A percentile compares a stretch with the other conserved stretches of the same genome.
Conservation (phyloP, 768 basidiomycete species). For the Steccherinum ochraceum region DNA sequence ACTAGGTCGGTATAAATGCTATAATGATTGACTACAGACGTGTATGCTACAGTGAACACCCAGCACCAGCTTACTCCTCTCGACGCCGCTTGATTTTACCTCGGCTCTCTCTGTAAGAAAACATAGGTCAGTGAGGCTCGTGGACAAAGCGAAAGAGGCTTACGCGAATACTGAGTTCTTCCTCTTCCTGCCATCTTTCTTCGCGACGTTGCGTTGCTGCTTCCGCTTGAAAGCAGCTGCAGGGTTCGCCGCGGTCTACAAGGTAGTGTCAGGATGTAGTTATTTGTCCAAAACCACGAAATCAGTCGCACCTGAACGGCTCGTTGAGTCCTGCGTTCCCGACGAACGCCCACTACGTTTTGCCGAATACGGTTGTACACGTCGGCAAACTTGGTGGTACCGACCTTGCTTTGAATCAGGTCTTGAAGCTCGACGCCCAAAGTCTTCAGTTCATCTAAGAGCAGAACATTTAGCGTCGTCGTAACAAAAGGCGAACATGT, state of each 20-base stretch:
- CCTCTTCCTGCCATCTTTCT: conserved; percentile 83
- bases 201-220: conserved; percentile 59
- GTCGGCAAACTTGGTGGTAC: conserved; percentile 74
- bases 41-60: not conserved
- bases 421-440: conserved; percentile 81
- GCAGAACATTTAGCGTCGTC: not conserved
- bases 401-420: conserved; percentile 81
- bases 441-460: conserved; percentile 74
- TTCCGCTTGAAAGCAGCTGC: conserved; percentile 73
- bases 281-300: not conserved
- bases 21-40: conserved; percentile 7
- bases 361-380: conserved; percentile 81
- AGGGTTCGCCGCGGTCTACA: conserved; percentile 66
- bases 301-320: conserved; percentile 35
- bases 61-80: conserved; percentile 3
- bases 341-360: conserved; percentile 53
- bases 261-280: conserved; percentile 2
- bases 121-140: not conserved
- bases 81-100: conserved; percentile 5
- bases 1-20: not conserved
- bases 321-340: conserved; percentile 58
- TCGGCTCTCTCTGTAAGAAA: conserved; percentile 4
- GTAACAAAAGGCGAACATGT: not conserved
- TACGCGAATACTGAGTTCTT: conserved; percentile 59
- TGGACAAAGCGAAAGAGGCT: conserved; percentile 23